A percentile compares a stretch with the other conserved stretches of the same genome.
Evolutionary conservation across 495 filamentous ascomycete genomes (phyloP).

Genomic region (Aspergillus sclerotioniger): DNA sequence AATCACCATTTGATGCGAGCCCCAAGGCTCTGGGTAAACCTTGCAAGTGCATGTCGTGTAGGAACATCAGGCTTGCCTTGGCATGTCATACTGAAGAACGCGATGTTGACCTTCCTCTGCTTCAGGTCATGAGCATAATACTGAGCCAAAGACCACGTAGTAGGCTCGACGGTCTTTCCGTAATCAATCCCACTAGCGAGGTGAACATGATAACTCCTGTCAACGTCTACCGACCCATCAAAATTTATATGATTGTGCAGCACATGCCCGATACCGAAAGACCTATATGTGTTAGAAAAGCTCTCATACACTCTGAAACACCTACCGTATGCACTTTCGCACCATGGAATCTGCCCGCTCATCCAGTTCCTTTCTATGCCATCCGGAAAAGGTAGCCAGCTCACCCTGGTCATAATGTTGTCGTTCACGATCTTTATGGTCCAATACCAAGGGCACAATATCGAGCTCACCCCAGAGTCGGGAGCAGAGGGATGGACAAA

Average conservation of each 20-base stretch:
- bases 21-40: slow-evolving; percentile 7
- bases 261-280: slow-evolving; percentile 14
- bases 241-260: slow-evolving; percentile 8
- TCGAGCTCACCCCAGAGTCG: slow-evolving; percentile 13
- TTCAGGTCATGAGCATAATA: slow-evolving; percentile 7
- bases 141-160: slow-evolving; percentile 6
- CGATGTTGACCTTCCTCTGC: slow-evolving; percentile 7
- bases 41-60: slow-evolving; percentile 10
- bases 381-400: slow-evolving; percentile 7
- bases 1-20: slow-evolving; percentile 12
- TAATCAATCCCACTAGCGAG: slow-evolving; percentile 3
- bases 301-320: background rate
- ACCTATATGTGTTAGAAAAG: background rate
- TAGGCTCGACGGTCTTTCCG: slow-evolving; percentile 1
- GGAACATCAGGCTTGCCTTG: slow-evolving; percentile 12
- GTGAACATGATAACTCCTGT: slow-evolving; percentile 4
- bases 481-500: slow-evolving; percentile 7
- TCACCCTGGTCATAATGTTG: slow-evolving; percentile 5
- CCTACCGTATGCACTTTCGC: slow-evolving; percentile 14
- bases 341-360: slow-evolving; percentile 15
- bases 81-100: slow-evolving; percentile 12
- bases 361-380: slow-evolving; percentile 11
- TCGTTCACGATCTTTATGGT: slow-evolving; percentile 2
- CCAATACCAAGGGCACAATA: slow-evolving; percentile 7
- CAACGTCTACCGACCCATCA: slow-evolving; percentile 9